phyloP scores from a whole-genome alignment of 2,329 filamentous ascomycete genomes.

The Waltergamsia citrina region DNA sequence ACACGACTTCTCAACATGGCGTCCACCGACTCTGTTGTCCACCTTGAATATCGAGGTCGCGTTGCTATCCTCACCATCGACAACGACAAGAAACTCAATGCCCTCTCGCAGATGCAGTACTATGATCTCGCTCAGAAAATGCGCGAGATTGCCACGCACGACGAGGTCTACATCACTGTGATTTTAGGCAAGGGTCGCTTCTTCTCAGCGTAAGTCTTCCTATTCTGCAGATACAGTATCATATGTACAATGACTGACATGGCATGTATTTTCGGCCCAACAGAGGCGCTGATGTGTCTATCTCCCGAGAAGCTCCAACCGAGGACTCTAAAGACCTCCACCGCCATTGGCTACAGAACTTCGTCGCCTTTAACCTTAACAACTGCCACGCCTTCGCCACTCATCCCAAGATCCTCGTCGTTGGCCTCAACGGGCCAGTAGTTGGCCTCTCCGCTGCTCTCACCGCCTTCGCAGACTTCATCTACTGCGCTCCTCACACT shows the following conservation, averaged over 20 bases:
- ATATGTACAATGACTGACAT: slow-evolving; percentile 2
- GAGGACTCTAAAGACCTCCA: slow-evolving; percentile 27
- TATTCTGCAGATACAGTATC: slow-evolving; percentile 2
- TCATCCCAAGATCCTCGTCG: slow-evolving; percentile 88
- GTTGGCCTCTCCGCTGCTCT: slow-evolving; percentile 83
- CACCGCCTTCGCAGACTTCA: slow-evolving; percentile 77
- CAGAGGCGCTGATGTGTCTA: slow-evolving; percentile 72
- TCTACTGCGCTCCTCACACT: slow-evolving; percentile 73
- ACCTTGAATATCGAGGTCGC: slow-evolving; percentile 29
- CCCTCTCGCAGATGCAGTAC: slow-evolving; percentile 63
- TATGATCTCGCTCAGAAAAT: slow-evolving; percentile 66
- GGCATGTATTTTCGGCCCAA: not conserved
- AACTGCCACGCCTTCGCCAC: slow-evolving; percentile 83
- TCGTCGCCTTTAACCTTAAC: slow-evolving; percentile 82
- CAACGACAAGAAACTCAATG: slow-evolving; percentile 80
- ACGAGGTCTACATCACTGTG: slow-evolving; percentile 79
- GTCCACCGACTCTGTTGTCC: slow-evolving; percentile 17
- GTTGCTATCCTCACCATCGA: slow-evolving; percentile 74
- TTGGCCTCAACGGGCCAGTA: slow-evolving; percentile 84
- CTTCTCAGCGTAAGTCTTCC: slow-evolving; percentile 73
- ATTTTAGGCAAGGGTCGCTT: slow-evolving; percentile 72
- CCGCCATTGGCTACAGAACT: slow-evolving; percentile 54
- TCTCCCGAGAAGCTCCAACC: slow-evolving; percentile 32
- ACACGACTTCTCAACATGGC: no score
- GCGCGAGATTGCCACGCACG: slow-evolving; percentile 65